These are phyloP conservation scores for Calonectria ilicicola DNA, from an alignment of 2,329 filamentous ascomycete species.

Conservation along the genomic window DNA sequence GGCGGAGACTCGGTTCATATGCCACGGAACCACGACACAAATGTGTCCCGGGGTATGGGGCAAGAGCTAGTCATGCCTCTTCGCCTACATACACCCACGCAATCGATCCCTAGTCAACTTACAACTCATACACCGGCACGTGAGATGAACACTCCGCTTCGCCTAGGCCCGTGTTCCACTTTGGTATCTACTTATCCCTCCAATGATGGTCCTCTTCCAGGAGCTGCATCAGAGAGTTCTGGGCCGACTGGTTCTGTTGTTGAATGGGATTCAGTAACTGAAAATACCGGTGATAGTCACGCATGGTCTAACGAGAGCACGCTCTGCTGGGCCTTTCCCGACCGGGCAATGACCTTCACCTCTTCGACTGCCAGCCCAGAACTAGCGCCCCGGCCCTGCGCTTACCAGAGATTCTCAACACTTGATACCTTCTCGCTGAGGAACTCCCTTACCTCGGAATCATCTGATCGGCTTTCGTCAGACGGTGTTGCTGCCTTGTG, in stretches of 20 bases:
- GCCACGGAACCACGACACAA: not conserved
- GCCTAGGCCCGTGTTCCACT: not conserved
- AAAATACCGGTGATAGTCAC: not conserved
- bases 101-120: not conserved
- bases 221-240: not conserved
- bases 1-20: not conserved
- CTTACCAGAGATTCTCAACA: not conserved
- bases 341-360: not conserved
- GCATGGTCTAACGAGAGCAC: not conserved
- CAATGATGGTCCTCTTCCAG: not conserved
- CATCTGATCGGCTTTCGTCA: not conserved
- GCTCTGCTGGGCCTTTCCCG: not conserved
- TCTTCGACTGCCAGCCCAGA: not conserved
- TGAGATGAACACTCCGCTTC: not conserved
- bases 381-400: not conserved
- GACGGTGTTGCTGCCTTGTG: not conserved
- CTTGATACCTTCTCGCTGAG: not conserved
- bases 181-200: not conserved
- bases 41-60: not conserved
- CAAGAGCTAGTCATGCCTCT: not conserved
- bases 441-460: not conserved
- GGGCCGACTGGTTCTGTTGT: not conserved
- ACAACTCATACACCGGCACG: not conserved
- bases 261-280: not conserved
- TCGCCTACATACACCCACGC: not conserved